A percentile compares a stretch with the other conserved stretches of the same genome.
Evolutionary conservation across 225 moss, liverwort and hornwort genomes (phyloP).

Genomic region (Asterella californica): DNA sequence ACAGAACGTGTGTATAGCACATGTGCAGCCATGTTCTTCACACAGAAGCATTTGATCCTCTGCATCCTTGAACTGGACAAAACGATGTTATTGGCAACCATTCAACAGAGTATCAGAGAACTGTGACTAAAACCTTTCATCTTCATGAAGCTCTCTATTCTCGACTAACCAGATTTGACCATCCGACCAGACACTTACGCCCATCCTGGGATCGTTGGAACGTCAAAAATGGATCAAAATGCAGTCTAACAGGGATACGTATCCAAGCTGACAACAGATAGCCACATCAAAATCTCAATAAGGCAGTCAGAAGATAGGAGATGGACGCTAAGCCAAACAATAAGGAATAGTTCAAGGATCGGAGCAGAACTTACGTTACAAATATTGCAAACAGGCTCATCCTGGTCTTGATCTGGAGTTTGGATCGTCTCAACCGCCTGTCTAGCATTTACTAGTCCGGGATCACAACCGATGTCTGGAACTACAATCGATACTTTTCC

Average conservation of each 20-base stretch:
- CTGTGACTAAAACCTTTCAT: background rate
- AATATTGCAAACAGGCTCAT: slow-evolving; percentile 5
- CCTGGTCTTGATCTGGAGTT: background rate
- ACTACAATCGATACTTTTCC: too few species aligned
- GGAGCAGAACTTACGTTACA: slow-evolving; percentile 8
- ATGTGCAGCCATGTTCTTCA: slow-evolving; percentile 63
- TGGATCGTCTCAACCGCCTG: background rate
- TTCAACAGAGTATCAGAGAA: background rate
- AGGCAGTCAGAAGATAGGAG: background rate
- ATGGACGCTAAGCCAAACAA: background rate
- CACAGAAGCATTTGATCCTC: slow-evolving; percentile 77
- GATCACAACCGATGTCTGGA: background rate
- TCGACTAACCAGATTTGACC: background rate
- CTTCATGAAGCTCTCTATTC: background rate
- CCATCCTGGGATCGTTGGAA: background rate
- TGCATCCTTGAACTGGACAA: slow-evolving; percentile 73
- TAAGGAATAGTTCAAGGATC: background rate
- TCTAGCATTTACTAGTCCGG: too few species aligned
- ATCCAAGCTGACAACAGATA: background rate
- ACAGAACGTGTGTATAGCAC: slow-evolving; percentile 85
- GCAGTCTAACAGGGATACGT: background rate
- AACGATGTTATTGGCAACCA: background rate
- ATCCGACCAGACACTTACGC: background rate
- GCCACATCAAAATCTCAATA: background rate
- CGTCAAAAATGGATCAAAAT: background rate